Percentiles rank a stretch among this genome's conserved stretches.
Evolutionary conservation across 2,329 filamentous ascomycete species (phyloP).

Genomic region (Lecanoromycetidae sp.): DNA sequence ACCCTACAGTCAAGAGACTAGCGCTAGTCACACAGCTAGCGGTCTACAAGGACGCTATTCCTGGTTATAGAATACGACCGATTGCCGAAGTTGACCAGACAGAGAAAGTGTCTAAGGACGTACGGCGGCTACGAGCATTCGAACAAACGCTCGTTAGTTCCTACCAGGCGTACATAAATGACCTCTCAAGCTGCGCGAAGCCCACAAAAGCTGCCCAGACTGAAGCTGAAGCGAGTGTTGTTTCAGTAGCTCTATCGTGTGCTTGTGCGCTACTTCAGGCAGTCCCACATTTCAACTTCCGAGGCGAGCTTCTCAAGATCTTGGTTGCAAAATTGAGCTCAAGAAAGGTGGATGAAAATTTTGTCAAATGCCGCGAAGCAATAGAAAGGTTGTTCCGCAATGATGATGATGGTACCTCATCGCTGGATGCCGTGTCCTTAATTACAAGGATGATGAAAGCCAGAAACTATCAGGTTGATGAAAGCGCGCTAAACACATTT

Average conservation of each 20-base stretch:
- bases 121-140: constrained; percentile 67
- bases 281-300: constrained; percentile 96
- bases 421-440: constrained; percentile 72
- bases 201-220: constrained; percentile 31
- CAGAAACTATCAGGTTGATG: constrained; percentile 68
- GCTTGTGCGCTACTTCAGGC: constrained; percentile 66
- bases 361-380: constrained; percentile 62
- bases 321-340: constrained; percentile 71
- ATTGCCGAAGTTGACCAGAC: constrained; percentile 60
- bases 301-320: constrained; percentile 75
- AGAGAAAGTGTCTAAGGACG: constrained; percentile 83
- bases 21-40: constrained; percentile 75
- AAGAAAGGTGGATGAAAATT: constrained; percentile 60
- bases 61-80: constrained; percentile 86
- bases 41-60: constrained; percentile 91
- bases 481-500: constrained; percentile 80
- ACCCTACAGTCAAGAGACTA: constrained; percentile 70
- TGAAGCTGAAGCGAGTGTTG: constrained; percentile 37
- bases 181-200: constrained; percentile 57
- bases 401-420: constrained; percentile 81
- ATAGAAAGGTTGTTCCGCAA: constrained; percentile 71
- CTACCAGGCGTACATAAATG: constrained; percentile 74
- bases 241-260: constrained; percentile 70
- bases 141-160: constrained; percentile 77
- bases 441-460: constrained; percentile 93